Base-by-base conservation (phyloP, 1,284 basidiomycete species). In the Cryptococcus amylolentus region DNA sequence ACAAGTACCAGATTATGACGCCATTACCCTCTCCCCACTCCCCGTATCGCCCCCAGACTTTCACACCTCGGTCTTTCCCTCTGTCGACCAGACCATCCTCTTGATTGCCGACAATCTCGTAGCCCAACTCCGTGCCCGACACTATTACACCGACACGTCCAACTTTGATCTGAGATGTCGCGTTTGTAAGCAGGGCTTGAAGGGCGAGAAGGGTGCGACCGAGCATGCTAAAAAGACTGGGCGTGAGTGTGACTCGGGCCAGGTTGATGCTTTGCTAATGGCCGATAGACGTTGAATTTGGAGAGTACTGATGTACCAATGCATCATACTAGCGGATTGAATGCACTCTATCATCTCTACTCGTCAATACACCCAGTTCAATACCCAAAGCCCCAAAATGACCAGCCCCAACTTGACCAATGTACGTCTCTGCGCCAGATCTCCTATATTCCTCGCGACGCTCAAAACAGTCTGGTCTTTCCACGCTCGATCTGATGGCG, bases 151-250 rank as follows among this genome's bases (percentile, higher is more conserved):
- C 10, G 95, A 97, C 71, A 93, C 90, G 3, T 79, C 88, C 40
- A 93, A 88, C 7, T 97, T 97, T 73, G 88, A 90, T 74, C 74
- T 95, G 51, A 86, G 86, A 68, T 78, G 73, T 52, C 69, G 77
- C 27, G 62, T 72, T 16, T 79, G 76, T 57, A 60, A 68, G 9
- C 80, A 84, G 64, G 91, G 89, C 0, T 76, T 97, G 57, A 91
- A 88, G 65, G 93, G 93, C 26, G 93, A 97, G 79, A 95, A 93
- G 69, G 91, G 87, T 57, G 94, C 94, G 0, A 83, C 88, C 39
- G 83, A 83, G 45, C 93, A 97, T 74, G 93, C 94, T 3, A 83
- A 84, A 66, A 78, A 85, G 72, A 96, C 91, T 1, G 91, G 92
- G 0, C 93, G 96, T 78, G 82, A 70, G 75, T 74, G 31, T 12